These are phyloP conservation scores for Pochonia chlamydosporia DNA, from an alignment of 2,329 filamentous ascomycete species.

Conservation along the genomic window DNA sequence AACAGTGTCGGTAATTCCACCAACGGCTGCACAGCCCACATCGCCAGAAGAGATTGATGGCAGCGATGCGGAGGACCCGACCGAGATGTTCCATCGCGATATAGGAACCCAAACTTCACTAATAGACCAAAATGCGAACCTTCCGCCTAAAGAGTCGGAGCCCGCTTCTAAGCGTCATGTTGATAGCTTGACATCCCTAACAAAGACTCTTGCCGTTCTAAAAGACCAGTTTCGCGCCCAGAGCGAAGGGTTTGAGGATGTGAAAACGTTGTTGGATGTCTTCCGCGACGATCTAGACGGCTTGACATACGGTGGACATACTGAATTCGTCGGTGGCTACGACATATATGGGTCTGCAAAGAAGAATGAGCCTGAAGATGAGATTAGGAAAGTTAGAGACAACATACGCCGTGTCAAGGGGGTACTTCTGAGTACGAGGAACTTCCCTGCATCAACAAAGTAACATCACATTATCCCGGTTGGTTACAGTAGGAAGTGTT, in stretches of 20 bases:
- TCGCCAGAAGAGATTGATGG: constrained; percentile 22
- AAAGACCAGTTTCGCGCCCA: constrained; percentile 37
- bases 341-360: constrained; percentile 38
- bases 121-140: constrained; percentile 11
- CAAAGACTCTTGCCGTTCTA: constrained; percentile 35
- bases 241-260: constrained; percentile 43
- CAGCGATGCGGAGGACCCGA: constrained; percentile 56
- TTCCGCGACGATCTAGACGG: constrained; percentile 62
- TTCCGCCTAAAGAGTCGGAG: constrained; percentile 14
- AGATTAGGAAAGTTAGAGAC: constrained; percentile 65
- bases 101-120: constrained; percentile 70
- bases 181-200: constrained; percentile 36
- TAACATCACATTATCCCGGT: too few relatives aligned
- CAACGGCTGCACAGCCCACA: constrained; percentile 11
- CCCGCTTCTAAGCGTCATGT: constrained; percentile 32
- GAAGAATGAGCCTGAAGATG: constrained; percentile 56
- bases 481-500: not conserved
- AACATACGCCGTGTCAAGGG: constrained; percentile 78
- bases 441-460: constrained; percentile 52
- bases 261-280: constrained; percentile 48
- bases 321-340: constrained; percentile 31
- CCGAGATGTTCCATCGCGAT: constrained; percentile 77
- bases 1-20: constrained; percentile 57
- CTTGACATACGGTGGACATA: constrained; percentile 41
- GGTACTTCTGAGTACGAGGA: constrained; percentile 66